Evolutionary conservation across 2,329 filamentous ascomycete genomes (phyloP), one percentile per base, ranked within the genome.

Genomic region (Botryotinia calthae): DNA sequence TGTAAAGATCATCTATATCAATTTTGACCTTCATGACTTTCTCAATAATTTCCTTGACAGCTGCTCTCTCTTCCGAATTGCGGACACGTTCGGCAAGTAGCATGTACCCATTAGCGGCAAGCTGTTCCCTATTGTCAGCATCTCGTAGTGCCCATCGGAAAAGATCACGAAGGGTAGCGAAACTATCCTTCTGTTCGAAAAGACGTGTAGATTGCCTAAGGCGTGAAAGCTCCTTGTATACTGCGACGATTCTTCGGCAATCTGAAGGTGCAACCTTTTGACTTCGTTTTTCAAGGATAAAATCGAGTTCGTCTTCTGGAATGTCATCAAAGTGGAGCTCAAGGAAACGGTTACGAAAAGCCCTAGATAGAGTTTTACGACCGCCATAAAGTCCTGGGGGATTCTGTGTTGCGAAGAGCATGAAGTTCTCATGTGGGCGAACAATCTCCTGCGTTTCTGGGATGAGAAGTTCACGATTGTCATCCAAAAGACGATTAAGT

Each of bases 241-340:
- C 95, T 14, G 91, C 89, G 5, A 99, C 96, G 73, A 99, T 98
- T 69, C 93, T 89, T 75, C 89, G 89, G 80, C 95, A 97, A 84
- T 98, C 96, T 0, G 95, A 95, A 7, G 95, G 94, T 0, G 96
- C 93, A 22, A 97, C 90, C 75, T 89, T 94, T 78, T 94, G 89
- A 73, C 94, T 97, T 74, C 97, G 88, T 80, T 94, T 91, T 80
- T 97, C 93, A 48, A 99, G 82, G 78, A 99, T 99, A 59, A 90
- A 93, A 79, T 97, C 94, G 62, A 99, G 84, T 80, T 99, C 97
- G 75, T 94, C 91, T 80, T 98, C 94, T 0, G 96, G 96, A 37
- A 99, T 99, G 79, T 99, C 97, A 78, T 98, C 96, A 79, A 97
- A 98, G 82, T 99, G 96, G 7, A 99, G 85, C 82, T 99, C 96